Evolutionary conservation across 371 early-diverging fungal genomes (phyloP), one percentile per base, ranked within the genome.

Genomic region (Phascolomyces articulosus): DNA sequence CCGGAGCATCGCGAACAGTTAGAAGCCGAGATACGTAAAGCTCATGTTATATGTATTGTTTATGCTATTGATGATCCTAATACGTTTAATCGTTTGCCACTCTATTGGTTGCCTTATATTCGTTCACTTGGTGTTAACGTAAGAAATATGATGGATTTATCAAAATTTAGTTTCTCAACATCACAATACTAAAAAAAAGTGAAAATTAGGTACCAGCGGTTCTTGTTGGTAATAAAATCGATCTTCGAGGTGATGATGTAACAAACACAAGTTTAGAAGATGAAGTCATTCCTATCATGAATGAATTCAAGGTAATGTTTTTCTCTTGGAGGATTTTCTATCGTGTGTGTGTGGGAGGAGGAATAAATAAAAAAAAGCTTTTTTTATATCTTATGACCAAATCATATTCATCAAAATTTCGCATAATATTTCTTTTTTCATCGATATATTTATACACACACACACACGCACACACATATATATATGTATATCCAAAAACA

Each of bases 141-240:
- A 81, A 67, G 80, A 11, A 51, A 7, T 10, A 31, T 18, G 28
- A 16, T 55, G 15, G 38, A n/a, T 11, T 23, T n/a, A n/a, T n/a
- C n/a, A n/a, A n/a, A n/a, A n/a, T n/a, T n/a, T n/a, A n/a, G n/a
- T n/a, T n/a, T n/a, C n/a, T n/a, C n/a, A n/a, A n/a, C n/a, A n/a
- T n/a, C n/a, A n/a, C n/a, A n/a, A n/a, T n/a, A n/a, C n/a, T n/a
- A n/a, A n/a, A n/a, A n/a, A n/a, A n/a, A n/a, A n/a, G n/a, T n/a
- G n/a, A 23, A 24, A 2, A 65, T 34, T 65, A 93, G 93, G 91
- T 96, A 15, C 98, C 98, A 4, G 92, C 96, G 11, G 92, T 98
- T 8, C 85, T 98, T 27, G 95, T 97, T n/a, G 98, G 98, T 44
- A 98, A 97, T 82, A 97, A 97, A 68, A 94, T 96, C 48, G 98